A percentile compares a stretch with the other conserved stretches of the same genome.
Conservation (phyloP, 352 stramenopile species). For the Globisporangium splendens region DNA sequence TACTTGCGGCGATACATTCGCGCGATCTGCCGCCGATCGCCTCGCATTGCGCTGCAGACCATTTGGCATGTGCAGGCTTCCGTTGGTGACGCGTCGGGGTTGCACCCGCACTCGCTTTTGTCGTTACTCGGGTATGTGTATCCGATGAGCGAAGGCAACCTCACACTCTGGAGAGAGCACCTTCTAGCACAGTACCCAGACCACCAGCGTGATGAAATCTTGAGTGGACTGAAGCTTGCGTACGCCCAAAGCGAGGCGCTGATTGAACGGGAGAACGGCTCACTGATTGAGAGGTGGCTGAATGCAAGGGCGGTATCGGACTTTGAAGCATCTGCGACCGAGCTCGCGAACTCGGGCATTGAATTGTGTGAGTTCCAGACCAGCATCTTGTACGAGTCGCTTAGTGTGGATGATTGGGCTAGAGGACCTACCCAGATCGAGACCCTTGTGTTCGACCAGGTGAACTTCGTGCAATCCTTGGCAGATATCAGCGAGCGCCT, state of each 20-base stretch:
- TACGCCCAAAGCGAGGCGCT: conserved; percentile 35
- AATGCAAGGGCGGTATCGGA: conserved; percentile 42
- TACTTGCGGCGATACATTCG: conserved; percentile 66
- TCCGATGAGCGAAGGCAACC: conserved; percentile 20
- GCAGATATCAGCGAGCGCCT: conserved; percentile 68
- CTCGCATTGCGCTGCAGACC: conserved; percentile 70
- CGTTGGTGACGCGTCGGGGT: conserved; percentile 43
- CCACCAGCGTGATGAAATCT: conserved; percentile 47
- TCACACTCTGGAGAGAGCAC: conserved; percentile 55
- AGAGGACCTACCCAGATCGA: conserved; percentile 32
- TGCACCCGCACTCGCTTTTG: conserved; percentile 61
- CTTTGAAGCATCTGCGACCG: conserved; percentile 46
- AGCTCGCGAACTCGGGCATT: conserved; percentile 39
- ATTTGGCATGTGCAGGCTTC: conserved; percentile 79
- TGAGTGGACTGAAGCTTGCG: conserved; percentile 34
- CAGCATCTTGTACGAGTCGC: conserved; percentile 64
- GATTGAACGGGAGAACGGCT: conserved; percentile 43
- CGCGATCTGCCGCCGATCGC: conserved; percentile 64
- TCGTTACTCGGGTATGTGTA: conserved; percentile 65
- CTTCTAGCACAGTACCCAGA: conserved; percentile 56
- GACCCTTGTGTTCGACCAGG: conserved; percentile 67
- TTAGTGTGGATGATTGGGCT: conserved; percentile 25
- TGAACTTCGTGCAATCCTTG: conserved; percentile 69
- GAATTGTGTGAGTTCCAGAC: conserved; percentile 71
- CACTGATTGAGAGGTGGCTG: conserved; percentile 57